Conservation (phyloP, 805 yeast species). For the Wickerhamomyces tratensis region DNA sequence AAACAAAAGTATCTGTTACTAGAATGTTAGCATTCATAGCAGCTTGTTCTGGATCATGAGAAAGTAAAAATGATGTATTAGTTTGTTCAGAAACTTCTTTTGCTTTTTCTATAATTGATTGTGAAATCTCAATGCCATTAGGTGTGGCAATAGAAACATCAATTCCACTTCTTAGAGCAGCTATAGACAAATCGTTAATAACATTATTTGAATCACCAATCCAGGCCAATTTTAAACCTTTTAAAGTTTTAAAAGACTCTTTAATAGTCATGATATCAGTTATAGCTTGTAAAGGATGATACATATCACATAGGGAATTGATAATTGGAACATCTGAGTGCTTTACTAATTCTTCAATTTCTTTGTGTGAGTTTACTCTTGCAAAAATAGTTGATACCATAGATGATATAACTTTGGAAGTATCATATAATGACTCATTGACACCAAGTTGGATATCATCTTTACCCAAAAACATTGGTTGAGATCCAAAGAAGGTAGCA, state of each 20-base stretch:
- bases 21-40: constrained; percentile 66
- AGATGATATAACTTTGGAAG: constrained; percentile 81
- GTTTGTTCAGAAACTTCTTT: constrained; percentile 37
- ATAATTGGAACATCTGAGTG: constrained; percentile 86
- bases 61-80: constrained; percentile 43
- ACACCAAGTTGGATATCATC: constrained; percentile 97
- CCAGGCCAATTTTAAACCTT: constrained; percentile 79
- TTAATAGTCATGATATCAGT: constrained; percentile 83
- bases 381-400: constrained; percentile 98
- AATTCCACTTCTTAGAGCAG: constrained; percentile 78
- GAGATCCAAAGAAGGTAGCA: constrained; percentile 84
- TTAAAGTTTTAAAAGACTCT: constrained; percentile 49
- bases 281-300: constrained; percentile 93
- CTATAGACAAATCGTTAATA: constrained; percentile 85
- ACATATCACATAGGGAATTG: constrained; percentile 86
- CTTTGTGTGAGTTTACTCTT: constrained; percentile 81
- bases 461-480: constrained; percentile 92
- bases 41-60: constrained; percentile 71
- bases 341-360: constrained; percentile 67
- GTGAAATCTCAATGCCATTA: constrained; percentile 52
- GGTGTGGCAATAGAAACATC: constrained; percentile 83
- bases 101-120: constrained; percentile 45
- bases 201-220: constrained; percentile 96
- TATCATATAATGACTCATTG: constrained; percentile 84
- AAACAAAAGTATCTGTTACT: constrained; percentile 95